phyloP scores from a whole-genome alignment of 2,329 filamentous ascomycete genomes.

The Exophiala aquamarina region DNA sequence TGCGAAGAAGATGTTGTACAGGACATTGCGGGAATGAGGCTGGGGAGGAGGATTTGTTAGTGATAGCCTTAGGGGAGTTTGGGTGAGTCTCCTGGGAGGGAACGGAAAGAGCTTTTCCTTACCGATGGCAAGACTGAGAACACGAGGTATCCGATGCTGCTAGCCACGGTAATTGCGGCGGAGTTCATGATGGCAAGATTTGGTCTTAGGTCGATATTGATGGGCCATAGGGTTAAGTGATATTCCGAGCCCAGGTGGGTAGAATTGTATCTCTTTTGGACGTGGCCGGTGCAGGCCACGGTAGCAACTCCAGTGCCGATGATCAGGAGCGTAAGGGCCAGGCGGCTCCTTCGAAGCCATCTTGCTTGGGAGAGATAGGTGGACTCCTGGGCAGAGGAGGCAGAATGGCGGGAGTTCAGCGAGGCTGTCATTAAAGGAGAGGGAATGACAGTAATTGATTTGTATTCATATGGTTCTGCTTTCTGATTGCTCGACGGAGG shows the following conservation, averaged over 20 bases:
- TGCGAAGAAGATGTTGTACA: conserved; percentile 23
- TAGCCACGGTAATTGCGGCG: conserved; percentile 36
- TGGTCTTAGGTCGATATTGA: conserved; percentile 42
- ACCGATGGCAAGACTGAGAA: conserved; percentile 20
- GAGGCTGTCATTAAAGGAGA: conserved; percentile 25
- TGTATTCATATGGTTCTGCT: conserved; percentile 13
- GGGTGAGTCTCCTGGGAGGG: conserved; percentile 8
- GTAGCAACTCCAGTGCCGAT: conserved; percentile 33
- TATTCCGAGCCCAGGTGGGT: conserved; percentile 36
- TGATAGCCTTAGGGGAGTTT: conserved; percentile 6
- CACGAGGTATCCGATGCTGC: conserved; percentile 31
- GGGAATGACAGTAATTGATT: conserved; percentile 14
- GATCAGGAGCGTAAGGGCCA: conserved; percentile 36
- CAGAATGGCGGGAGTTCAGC: conserved; percentile 24
- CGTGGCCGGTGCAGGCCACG: conserved; percentile 39
- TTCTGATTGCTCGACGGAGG: conserved; percentile 10
- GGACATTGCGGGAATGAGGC: conserved; percentile 23
- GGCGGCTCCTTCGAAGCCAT: conserved; percentile 35
- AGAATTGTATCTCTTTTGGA: conserved; percentile 39
- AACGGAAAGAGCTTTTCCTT: no score
- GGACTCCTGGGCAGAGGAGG: conserved; percentile 23
- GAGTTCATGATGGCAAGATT: conserved; percentile 38
- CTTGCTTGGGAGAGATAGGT: conserved; percentile 19
- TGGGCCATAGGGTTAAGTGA: conserved; percentile 42
- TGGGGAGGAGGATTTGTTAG: conserved; percentile 4